Evolutionary conservation across 2,329 filamentous ascomycete species (phyloP).

Genomic region (Colletotrichum camelliae): DNA sequence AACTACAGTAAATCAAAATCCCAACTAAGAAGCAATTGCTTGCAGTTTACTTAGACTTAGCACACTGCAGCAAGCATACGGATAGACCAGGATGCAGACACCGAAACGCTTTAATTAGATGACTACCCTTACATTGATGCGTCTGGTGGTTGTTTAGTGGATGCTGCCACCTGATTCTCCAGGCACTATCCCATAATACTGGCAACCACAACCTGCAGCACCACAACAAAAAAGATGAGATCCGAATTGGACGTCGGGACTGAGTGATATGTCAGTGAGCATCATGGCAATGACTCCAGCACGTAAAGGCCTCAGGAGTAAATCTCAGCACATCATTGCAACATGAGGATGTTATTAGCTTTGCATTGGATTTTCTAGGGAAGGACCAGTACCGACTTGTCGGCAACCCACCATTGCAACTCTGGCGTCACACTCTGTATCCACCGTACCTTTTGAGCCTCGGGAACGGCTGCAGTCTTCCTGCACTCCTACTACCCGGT

Average conservation of each 20-base stretch:
- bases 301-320: background rate
- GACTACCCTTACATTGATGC: background rate
- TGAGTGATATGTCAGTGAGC: background rate
- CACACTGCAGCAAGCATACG: background rate
- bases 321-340: background rate
- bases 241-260: background rate
- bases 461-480: background rate
- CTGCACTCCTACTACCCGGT: background rate
- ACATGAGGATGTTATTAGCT: background rate
- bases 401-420: background rate
- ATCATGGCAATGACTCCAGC: background rate
- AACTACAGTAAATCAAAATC: too few relatives aligned
- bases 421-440: background rate
- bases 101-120: background rate
- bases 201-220: background rate
- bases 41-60: too few relatives aligned
- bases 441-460: background rate
- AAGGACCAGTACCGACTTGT: background rate
- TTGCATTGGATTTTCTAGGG: background rate
- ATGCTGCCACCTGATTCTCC: background rate
- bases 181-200: too few relatives aligned
- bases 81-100: accelerated
- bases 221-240: background rate
- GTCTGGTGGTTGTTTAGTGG: background rate
- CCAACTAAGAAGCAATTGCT: too few relatives aligned